These are phyloP conservation scores for Ilyonectria robusta DNA, from an alignment of 2,329 filamentous ascomycete genomes.

Conservation along the genomic window DNA sequence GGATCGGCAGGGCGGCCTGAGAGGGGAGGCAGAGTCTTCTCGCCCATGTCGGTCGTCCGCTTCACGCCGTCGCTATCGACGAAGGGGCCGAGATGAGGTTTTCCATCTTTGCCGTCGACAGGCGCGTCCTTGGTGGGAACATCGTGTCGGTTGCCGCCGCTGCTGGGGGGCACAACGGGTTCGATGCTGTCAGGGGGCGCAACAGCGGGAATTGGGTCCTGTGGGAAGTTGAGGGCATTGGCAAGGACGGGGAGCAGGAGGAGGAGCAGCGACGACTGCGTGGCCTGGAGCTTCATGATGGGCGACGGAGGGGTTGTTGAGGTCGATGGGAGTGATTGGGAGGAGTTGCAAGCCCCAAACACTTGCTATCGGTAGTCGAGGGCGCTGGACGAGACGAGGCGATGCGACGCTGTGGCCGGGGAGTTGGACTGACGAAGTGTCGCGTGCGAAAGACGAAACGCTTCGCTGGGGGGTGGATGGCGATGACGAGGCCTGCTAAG, in stretches of 20 bases:
- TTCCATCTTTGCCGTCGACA: constrained; percentile 93
- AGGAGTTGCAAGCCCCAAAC: constrained; percentile 22
- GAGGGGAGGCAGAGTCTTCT: constrained; percentile 59
- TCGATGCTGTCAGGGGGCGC: constrained; percentile 47
- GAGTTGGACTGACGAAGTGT: constrained; percentile 14
- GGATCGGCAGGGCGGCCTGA: constrained; percentile 67
- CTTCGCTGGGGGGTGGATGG: background rate
- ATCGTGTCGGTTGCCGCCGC: constrained; percentile 53
- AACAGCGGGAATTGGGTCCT: constrained; percentile 41
- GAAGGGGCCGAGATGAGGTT: constrained; percentile 89
- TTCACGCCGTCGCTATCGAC: constrained; percentile 68
- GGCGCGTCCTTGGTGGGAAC: constrained; percentile 81
- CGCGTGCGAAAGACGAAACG: constrained; percentile 33
- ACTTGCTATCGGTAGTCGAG: constrained; percentile 28
- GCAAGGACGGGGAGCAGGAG: constrained; percentile 72
- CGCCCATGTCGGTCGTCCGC: constrained; percentile 46
- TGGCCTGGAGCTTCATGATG: constrained; percentile 73
- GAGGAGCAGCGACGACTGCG: constrained; percentile 69
- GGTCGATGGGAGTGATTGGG: constrained; percentile 12
- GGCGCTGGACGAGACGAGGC: constrained; percentile 25
- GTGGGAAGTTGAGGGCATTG: constrained; percentile 42
- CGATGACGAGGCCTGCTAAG: constrained; percentile 22
- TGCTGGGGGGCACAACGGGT: constrained; percentile 35
- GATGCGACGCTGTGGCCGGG: constrained; percentile 10
- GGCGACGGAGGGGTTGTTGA: constrained; percentile 12